These are phyloP conservation scores for Fusarium drepaniforme DNA, from an alignment of 2,329 filamentous ascomycete genomes.

Conservation along the genomic window DNA sequence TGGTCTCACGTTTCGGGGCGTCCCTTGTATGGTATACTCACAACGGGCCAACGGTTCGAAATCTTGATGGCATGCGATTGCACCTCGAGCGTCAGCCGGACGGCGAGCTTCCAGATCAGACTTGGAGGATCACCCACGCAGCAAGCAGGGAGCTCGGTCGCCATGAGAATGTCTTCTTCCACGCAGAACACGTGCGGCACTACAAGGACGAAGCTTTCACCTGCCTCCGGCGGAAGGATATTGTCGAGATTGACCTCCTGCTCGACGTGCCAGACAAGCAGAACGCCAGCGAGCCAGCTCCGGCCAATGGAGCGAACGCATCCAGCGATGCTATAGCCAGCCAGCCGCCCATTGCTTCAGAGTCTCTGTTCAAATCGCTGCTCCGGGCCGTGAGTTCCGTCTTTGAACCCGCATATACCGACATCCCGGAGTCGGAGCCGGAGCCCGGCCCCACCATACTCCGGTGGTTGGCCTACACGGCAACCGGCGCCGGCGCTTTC, in stretches of 20 bases:
- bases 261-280: constrained; percentile 43
- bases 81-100: constrained; percentile 75
- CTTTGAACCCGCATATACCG: constrained; percentile 51
- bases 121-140: constrained; percentile 82
- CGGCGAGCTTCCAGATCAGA: constrained; percentile 53
- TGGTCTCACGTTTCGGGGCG: constrained; percentile 49
- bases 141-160: constrained; percentile 85
- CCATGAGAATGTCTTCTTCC: constrained; percentile 88
- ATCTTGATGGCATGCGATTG: constrained; percentile 70
- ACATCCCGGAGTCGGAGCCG: constrained; percentile 45
- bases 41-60: constrained; percentile 60
- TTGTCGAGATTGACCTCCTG: constrained; percentile 79
- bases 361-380: constrained; percentile 61
- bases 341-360: constrained; percentile 38
- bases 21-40: constrained; percentile 51
- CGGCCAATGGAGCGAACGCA: constrained; percentile 30
- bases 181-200: constrained; percentile 80
- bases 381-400: constrained; percentile 61
- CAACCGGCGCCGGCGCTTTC: constrained; percentile 70
- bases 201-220: constrained; percentile 88
- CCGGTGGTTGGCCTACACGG: constrained; percentile 66
- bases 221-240: constrained; percentile 77
- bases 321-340: constrained; percentile 24
- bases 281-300: constrained; percentile 40
- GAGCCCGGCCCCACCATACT: constrained; percentile 56